A percentile compares a stretch with the other conserved stretches of the same genome.
Conservation (phyloP, 148 eudicot genomes). For the Spergularia bocconei region DNA sequence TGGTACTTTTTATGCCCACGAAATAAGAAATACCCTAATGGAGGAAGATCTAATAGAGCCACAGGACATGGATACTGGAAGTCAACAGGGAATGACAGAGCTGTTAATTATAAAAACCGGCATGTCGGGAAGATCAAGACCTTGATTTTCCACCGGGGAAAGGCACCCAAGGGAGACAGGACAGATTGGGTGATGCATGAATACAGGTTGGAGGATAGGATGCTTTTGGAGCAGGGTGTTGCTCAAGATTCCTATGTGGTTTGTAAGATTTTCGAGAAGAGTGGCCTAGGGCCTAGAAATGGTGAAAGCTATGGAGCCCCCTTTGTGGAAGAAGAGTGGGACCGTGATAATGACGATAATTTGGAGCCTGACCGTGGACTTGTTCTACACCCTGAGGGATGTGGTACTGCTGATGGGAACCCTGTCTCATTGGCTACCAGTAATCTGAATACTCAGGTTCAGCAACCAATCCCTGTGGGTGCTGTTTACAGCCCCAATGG, state of each 20-base stretch:
- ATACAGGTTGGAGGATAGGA: slow-evolving; percentile 44
- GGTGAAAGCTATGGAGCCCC: slow-evolving; percentile 78
- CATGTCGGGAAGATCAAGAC: slow-evolving; percentile 68
- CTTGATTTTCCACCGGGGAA: slow-evolving; percentile 63
- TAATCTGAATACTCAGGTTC: not conserved
- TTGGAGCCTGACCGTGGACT: slow-evolving; percentile 8
- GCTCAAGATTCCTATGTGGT: slow-evolving; percentile 55
- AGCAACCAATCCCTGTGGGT: not conserved
- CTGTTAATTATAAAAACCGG: slow-evolving; percentile 30
- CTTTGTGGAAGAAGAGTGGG: slow-evolving; percentile 72
- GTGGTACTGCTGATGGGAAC: not conserved
- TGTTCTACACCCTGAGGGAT: not conserved
- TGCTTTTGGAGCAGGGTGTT: slow-evolving; percentile 41
- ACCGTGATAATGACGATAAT: slow-evolving; percentile 33
- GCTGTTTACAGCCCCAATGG: slow-evolving; percentile 13
- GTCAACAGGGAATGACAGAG: slow-evolving; percentile 70
- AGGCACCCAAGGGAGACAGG: slow-evolving; percentile 60
- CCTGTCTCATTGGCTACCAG: not conserved
- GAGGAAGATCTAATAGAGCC: slow-evolving; percentile 52
- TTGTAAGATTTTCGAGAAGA: slow-evolving; percentile 67
- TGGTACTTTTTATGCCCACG: slow-evolving; percentile 87
- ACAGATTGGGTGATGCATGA: slow-evolving; percentile 90
- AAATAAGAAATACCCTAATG: slow-evolving; percentile 49
- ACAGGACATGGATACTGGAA: slow-evolving; percentile 77
- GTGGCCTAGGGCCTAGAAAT: slow-evolving; percentile 65